Percentiles rank a stretch among this genome's conserved stretches.
phyloP scores from a whole-genome alignment of 805 yeast genomes.

The Teunomyces pallodes region DNA sequence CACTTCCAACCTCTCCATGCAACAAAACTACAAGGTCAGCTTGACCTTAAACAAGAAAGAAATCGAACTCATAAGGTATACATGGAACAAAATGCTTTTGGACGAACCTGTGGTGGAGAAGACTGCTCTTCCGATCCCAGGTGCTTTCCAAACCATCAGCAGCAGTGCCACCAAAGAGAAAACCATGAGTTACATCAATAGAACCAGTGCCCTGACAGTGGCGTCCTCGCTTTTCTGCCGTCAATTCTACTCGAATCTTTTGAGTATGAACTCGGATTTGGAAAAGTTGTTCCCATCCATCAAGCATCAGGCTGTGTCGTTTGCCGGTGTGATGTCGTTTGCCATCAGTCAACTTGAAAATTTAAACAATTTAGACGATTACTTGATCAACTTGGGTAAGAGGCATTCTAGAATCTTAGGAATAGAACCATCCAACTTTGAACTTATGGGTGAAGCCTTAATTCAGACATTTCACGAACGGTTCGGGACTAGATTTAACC shows the following conservation, averaged over 20 bases:
- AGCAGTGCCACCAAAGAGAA: conserved; percentile 8
- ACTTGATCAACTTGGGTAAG: conserved; percentile 63
- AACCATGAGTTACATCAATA: conserved; percentile 12
- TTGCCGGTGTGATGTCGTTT: conserved; percentile 73
- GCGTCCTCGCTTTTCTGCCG: conserved; percentile 63
- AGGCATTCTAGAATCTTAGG: conserved; percentile 74
- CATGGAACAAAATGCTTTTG: conserved; percentile 43
- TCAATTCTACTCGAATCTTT: conserved; percentile 70
- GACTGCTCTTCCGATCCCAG: conserved; percentile 18
- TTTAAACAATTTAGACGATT: conserved; percentile 54
- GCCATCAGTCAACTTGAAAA: conserved; percentile 66
- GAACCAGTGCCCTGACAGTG: conserved; percentile 16
- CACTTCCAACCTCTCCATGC: conserved; percentile 12
- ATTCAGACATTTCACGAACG: conserved; percentile 67
- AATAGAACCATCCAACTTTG: conserved; percentile 65
- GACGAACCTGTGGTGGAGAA: conserved; percentile 29
- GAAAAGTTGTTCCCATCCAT: conserved; percentile 70
- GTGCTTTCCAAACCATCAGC: conserved; percentile 34
- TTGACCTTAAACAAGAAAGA: conserved; percentile 30
- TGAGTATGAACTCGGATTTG: conserved; percentile 57
- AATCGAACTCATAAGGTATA: conserved; percentile 43
- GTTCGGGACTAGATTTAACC: conserved; percentile 50
- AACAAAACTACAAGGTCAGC: conserved; percentile 15
- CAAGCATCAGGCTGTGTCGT: conserved; percentile 74
- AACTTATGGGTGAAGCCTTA: conserved; percentile 71